phyloP scores from a whole-genome alignment of 768 basidiomycete species.

The Amanita rimosa region DNA sequence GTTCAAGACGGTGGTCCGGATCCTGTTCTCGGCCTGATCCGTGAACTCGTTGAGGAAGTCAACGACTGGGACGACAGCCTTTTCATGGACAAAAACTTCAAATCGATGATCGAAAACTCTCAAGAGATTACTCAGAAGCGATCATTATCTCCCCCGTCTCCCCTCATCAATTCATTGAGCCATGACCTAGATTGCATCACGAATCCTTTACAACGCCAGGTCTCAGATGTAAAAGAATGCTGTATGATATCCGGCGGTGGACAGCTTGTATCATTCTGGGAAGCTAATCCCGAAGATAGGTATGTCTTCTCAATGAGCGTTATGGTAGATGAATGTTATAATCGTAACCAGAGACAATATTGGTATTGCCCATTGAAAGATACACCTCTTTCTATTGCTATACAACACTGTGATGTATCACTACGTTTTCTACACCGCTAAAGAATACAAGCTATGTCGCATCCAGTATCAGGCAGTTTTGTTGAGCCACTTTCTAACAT shows the following conservation, averaged over 20 bases:
- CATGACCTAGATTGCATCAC: background rate
- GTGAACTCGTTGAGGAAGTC: conserved; percentile 37
- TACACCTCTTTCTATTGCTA: background rate
- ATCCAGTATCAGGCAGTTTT: conserved; percentile 25
- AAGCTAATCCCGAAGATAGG: background rate
- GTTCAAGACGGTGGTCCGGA: conserved; percentile 15
- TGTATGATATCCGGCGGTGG: background rate
- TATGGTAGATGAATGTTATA: background rate
- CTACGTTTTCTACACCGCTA: background rate
- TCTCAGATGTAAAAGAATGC: background rate
- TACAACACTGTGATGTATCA: background rate
- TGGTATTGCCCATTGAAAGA: background rate
- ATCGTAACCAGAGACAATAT: background rate
- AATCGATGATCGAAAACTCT: conserved; percentile 27
- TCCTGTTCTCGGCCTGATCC: conserved; percentile 29
- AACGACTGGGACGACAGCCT: conserved; percentile 39
- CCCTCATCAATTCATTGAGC: background rate
- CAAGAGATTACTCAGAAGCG: conserved; percentile 6
- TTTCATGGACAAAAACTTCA: conserved; percentile 37
- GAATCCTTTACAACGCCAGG: background rate
- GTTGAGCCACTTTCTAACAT: conserved; percentile 68
- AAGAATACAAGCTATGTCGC: background rate
- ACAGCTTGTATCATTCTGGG: conserved; percentile 1
- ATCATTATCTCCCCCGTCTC: background rate
- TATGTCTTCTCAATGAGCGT: background rate